These are phyloP conservation scores for Solanum chacoense DNA, from an alignment of 305 asterid genomes.

Conservation along the genomic window DNA sequence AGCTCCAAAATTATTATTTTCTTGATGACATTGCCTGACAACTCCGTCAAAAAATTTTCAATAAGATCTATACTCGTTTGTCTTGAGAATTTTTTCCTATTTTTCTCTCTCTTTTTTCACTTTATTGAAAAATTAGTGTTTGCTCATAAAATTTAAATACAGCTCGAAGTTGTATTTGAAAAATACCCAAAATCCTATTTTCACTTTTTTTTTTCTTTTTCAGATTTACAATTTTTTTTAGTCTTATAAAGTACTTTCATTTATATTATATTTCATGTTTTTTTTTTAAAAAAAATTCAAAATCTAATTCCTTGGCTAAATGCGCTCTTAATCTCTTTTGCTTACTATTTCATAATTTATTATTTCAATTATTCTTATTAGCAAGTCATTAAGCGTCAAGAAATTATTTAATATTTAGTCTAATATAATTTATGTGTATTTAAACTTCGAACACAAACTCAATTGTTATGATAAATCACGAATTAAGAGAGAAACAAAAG, in stretches of 20 bases:
- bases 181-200: background rate
- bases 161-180: background rate
- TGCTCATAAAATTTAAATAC: no score
- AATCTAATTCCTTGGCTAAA: background rate
- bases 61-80: background rate
- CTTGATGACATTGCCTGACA: background rate
- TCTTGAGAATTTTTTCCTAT: no score
- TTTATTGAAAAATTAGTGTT: no score
- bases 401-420: background rate
- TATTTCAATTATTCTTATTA: background rate
- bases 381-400: background rate
- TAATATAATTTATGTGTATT: background rate
- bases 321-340: background rate
- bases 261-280: no score
- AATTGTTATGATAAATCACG: background rate
- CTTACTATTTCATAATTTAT: background rate
- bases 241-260: background rate
- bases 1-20: background rate
- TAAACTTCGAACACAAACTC: background rate
- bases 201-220: background rate
- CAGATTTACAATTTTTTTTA: background rate
- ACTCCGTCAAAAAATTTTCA: accelerated
- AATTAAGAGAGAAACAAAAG: background rate
- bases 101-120: background rate
- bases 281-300: no score